Percentiles rank a stretch among this genome's conserved stretches.
Conservation (phyloP, 169 alveolate species). For the Plasmodium fragile region DNA sequence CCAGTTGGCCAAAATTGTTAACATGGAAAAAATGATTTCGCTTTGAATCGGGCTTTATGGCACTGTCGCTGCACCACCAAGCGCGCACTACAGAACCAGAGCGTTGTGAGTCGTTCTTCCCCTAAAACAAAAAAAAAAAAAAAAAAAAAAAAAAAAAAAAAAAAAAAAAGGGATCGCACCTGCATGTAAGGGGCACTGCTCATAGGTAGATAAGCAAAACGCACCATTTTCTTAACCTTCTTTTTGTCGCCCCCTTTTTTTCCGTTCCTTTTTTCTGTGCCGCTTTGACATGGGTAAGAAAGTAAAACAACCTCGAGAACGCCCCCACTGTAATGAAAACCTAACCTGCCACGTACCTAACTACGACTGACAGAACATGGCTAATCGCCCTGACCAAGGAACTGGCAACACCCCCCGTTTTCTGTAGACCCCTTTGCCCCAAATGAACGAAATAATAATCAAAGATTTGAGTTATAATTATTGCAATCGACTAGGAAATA, state of each 20-base stretch:
- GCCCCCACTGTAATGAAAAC: neutral
- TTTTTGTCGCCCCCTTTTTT: neutral
- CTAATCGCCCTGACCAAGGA: neutral
- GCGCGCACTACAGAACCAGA: neutral
- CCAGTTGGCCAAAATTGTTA: neutral
- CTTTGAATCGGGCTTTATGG: neutral
- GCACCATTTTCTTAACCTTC: neutral
- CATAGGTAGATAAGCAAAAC: neutral
- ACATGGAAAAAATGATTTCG: neutral
- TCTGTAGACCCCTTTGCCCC: neutral
- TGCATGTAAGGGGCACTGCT: neutral
- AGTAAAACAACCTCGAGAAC: neutral
- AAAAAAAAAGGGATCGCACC: neutral
- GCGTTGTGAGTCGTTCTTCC: neutral
- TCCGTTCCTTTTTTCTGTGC: neutral
- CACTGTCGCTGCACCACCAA: neutral
- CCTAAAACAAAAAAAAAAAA: no score
- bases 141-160: no score
- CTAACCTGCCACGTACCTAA: neutral
- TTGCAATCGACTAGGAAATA: constrained; percentile 26
- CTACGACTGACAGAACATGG: neutral
- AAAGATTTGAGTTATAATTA: constrained; percentile 54
- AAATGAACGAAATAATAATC: constrained; percentile 38
- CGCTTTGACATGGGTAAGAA: neutral
- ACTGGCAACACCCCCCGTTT: neutral